Evolutionary conservation across 163 green algal genomes (phyloP).

Genomic region (Trebouxiophyceae sp.): DNA sequence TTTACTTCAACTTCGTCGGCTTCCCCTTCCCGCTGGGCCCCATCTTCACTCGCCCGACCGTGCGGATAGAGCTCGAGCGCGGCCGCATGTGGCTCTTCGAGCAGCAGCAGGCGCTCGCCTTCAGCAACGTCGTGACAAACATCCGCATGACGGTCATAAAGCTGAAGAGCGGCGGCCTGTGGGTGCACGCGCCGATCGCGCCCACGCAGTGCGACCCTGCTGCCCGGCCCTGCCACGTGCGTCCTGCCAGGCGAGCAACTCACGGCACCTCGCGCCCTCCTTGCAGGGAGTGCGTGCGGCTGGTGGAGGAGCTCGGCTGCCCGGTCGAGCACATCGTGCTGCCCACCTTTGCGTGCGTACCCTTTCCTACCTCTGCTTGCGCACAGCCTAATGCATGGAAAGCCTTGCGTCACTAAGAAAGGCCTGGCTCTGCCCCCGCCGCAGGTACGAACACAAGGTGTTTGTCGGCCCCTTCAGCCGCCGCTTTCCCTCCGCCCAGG

Average conservation of each 20-base stretch:
- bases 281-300: slow-evolving; percentile 33
- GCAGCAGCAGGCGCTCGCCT: slow-evolving; percentile 79
- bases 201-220: slow-evolving; percentile 68
- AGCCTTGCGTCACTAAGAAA: no score
- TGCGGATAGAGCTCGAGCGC: slow-evolving; percentile 62
- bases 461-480: slow-evolving; percentile 88
- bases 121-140: slow-evolving; percentile 79
- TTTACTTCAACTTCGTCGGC: slow-evolving; percentile 71
- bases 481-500: slow-evolving; percentile 81
- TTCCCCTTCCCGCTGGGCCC: slow-evolving; percentile 85
- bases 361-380: no score
- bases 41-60: slow-evolving; percentile 60
- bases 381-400: no score
- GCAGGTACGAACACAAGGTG: slow-evolving; percentile 98
- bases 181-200: slow-evolving; percentile 82
- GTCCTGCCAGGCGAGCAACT: no score
- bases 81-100: slow-evolving; percentile 87
- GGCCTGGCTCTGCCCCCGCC: no score
- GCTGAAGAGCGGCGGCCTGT: slow-evolving; percentile 70
- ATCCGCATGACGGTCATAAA: slow-evolving; percentile 87
- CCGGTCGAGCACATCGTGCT: slow-evolving; percentile 91
- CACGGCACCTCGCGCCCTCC: no score
- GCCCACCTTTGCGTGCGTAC: slow-evolving; percentile 83
- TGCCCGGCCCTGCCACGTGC: no score
- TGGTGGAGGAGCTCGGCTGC: slow-evolving; percentile 56